Evolutionary conservation across 2,329 filamentous ascomycete genomes (phyloP), one percentile per base, ranked within the genome.

Genomic region (Verticillium nonalfalfae): DNA sequence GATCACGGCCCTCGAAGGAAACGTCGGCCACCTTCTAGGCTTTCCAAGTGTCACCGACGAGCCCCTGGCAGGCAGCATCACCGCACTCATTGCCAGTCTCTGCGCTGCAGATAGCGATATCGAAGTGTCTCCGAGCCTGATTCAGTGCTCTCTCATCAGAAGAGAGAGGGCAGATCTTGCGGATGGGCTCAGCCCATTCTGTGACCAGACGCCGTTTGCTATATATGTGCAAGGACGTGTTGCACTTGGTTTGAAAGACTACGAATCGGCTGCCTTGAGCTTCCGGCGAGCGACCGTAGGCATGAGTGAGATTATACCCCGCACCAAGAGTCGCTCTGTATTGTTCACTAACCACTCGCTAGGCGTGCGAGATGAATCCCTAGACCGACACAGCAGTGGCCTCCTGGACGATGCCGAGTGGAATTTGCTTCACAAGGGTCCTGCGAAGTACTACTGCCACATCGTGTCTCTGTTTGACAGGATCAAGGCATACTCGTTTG

Each of bases 171-270:
- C 85, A 3, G 86, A 89, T 68, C 73, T 89, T 18, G 84, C 86
- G 14, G 68, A 82, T 35, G 82, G 87, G 64, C 79, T 88, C 33
- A 74, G 75, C 14, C 78, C 82, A 1, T 88, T 87, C 68, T 80
- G 81, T 64, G 77, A 79, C 21, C 79, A 82, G 59, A 83, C 83
- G 59, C 77, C 82, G 65, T 93, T 82, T 80, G 87, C 77, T 78
- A 90, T 81, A 67, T 99, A 99, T 71, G 83, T 98, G 4, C 91
- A 93, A 73, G 95, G 90, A 2, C 88, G 95, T 35, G 82, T 96
- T 57, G 84, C 86, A 66, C 79, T 98, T 38, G 86, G 88, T 5
- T 83, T 89, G 65, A 89, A 88, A 60, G 89, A 96, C 69, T 88
- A 88, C 71, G 84, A 85, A 62, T 81, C 85, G 45, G 94, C 95